Base-by-base conservation (phyloP, 306 rosid genomes). In the Inga laurina region DNA sequence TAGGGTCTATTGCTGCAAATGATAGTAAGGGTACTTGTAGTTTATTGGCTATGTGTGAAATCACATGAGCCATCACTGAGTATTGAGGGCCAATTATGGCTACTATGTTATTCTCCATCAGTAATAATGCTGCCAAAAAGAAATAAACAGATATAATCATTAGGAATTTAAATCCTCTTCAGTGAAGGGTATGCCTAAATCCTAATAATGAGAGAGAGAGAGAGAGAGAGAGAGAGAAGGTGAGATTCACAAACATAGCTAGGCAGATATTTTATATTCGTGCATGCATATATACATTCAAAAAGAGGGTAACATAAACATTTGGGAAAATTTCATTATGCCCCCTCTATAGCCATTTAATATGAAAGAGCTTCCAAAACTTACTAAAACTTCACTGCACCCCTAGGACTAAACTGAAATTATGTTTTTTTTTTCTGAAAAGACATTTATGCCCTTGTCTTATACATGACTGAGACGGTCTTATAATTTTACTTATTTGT, bases 1-100 rank as follows among this genome's bases (percentile, higher is more conserved):
- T 90, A 30, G 97, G 94, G 74, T 94, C 97, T 18, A 95, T 78
- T 4, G 95, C 97, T 30, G 91, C 83, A 86, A 88, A 90, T n/a
- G 91, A 90, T 19, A 90, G 54, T 2, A 90, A 76, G 72, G 93
- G 93, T 2, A 90, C 90, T 70, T 80, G 84, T 68, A 90, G 87
- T 80, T 90, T 91, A 78, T 90, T 84, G 35, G 87, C 93, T 19
- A 88, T 81, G 11, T 90, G 93, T 22, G 90, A 84, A 72, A 90
- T 81, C 18, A 86, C 84, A 78, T 88, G 91, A 52, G 90, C 90
- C 51, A 85, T 86, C 1, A 87, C 90, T 16, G 91, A 90, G 71
- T 64, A 86, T 34, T 90, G 88, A 19, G 93, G 93, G 73, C 93
- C 93, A 41, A 90, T 82, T 68, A 90, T 88, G 74, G 93, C 91